These are phyloP conservation scores for Rutstroemia sp. DNA, from an alignment of 2,329 filamentous ascomycete species.

Conservation along the genomic window DNA sequence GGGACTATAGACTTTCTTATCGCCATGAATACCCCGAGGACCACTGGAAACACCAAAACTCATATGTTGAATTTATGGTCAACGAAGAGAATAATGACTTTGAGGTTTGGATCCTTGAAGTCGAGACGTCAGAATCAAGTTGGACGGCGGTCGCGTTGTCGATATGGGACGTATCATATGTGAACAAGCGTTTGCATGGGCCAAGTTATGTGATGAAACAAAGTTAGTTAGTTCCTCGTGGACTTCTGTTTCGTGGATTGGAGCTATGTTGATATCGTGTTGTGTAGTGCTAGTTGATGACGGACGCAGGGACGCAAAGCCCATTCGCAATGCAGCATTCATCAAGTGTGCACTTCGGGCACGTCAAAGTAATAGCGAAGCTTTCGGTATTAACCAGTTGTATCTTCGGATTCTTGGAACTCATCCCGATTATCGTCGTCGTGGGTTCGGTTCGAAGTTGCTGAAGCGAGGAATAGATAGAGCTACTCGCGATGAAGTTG, in stretches of 20 bases:
- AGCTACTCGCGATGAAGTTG: not conserved
- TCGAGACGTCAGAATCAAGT: not conserved
- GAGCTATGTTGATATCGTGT: too few relatives aligned
- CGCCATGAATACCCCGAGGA: constrained; percentile 1
- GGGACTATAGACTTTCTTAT: not conserved
- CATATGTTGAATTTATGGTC: not conserved
- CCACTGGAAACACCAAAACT: not conserved
- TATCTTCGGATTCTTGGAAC: not conserved
- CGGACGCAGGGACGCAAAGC: not conserved
- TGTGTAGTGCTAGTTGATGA: not conserved
- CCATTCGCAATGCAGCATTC: not conserved
- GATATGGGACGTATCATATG: not conserved
- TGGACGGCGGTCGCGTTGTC: not conserved
- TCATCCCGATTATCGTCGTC: not conserved
- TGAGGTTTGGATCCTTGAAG: not conserved
- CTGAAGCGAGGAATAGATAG: constrained; percentile 4
- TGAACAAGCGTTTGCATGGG: not conserved
- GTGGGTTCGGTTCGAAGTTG: not conserved
- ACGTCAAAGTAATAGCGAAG: not conserved
- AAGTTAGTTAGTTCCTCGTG: not conserved
- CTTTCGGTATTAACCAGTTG: not conserved
- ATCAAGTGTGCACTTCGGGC: not conserved
- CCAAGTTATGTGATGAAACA: not conserved
- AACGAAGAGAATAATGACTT: not conserved
- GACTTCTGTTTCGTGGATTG: not conserved